Evolutionary conservation across 1,284 basidiomycete species (phyloP).

Genomic region (Earliella scabrosa): DNA sequence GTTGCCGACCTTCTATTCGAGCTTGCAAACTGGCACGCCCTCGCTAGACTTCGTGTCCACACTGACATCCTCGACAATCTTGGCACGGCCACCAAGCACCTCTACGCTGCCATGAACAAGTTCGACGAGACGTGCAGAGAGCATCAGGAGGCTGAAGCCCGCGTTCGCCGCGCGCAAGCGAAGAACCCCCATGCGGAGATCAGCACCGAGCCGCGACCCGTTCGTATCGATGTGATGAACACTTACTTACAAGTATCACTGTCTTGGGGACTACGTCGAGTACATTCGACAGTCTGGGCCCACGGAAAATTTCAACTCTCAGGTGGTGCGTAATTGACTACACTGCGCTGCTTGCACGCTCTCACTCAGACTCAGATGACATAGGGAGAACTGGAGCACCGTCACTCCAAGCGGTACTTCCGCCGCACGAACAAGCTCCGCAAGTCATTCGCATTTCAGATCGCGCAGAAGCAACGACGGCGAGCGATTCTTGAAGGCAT

Average conservation of each 20-base stretch:
- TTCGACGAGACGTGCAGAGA: slow-evolving; percentile 26
- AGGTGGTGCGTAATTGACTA: slow-evolving; percentile 29
- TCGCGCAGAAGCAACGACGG: slow-evolving; percentile 26
- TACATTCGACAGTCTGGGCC: slow-evolving; percentile 37
- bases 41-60: slow-evolving; percentile 38
- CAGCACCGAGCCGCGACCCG: background rate
- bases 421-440: slow-evolving; percentile 34
- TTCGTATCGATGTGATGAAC: background rate
- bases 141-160: slow-evolving; percentile 23
- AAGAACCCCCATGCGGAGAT: background rate
- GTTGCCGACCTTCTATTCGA: slow-evolving; percentile 32
- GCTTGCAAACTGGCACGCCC: slow-evolving; percentile 33
- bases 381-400: slow-evolving; percentile 38
- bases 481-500: slow-evolving; percentile 1
- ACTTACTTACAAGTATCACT: slow-evolving; percentile 27
- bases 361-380: background rate
- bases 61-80: slow-evolving; percentile 25
- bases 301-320: slow-evolving; percentile 39
- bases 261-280: slow-evolving; percentile 30
- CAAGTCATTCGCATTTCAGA: slow-evolving; percentile 27
- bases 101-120: slow-evolving; percentile 21
- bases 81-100: slow-evolving; percentile 12
- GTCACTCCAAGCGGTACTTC: slow-evolving; percentile 37
- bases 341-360: background rate
- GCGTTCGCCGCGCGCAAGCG: slow-evolving; percentile 13